Percentiles rank a stretch among this genome's conserved stretches.
Evolutionary conservation across 176 grass and related monocot genomes (phyloP).

Genomic region (Aegilops sharonensis): DNA sequence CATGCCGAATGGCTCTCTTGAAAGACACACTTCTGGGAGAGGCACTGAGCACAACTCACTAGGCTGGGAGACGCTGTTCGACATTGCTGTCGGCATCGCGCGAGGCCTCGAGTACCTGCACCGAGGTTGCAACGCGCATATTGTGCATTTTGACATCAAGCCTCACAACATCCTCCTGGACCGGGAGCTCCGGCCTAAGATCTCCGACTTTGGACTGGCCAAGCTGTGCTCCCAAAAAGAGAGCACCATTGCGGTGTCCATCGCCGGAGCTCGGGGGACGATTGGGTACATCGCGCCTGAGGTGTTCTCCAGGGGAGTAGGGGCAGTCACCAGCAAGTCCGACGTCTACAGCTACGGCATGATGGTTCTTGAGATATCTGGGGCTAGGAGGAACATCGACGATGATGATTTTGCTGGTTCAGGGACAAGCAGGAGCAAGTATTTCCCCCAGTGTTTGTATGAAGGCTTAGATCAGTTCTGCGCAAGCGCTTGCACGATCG

Average conservation of each 20-base stretch:
- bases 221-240: constrained; percentile 45
- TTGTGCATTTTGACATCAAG: constrained; percentile 69
- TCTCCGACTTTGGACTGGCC: constrained; percentile 60
- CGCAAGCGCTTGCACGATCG: neutral
- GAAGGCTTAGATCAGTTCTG: constrained; percentile 40
- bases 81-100: constrained; percentile 43
- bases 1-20: constrained; percentile 50
- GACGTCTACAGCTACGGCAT: constrained; percentile 70
- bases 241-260: constrained; percentile 37
- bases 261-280: constrained; percentile 38
- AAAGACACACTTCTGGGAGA: constrained; percentile 3
- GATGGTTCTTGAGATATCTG: constrained; percentile 49
- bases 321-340: constrained; percentile 38
- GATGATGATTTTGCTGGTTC: neutral
- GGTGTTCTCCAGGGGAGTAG: constrained; percentile 31
- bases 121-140: constrained; percentile 44
- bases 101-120: constrained; percentile 63
- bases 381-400: constrained; percentile 24
- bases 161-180: constrained; percentile 65
- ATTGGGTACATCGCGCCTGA: constrained; percentile 50
- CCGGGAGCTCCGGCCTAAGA: constrained; percentile 28
- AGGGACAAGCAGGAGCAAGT: constrained; percentile 8
- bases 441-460: constrained; percentile 53
- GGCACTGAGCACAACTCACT: neutral
- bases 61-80: constrained; percentile 39